These are phyloP conservation scores for Chalciporus sp. DNA, from an alignment of 1,284 basidiomycete genomes.

Conservation along the genomic window DNA sequence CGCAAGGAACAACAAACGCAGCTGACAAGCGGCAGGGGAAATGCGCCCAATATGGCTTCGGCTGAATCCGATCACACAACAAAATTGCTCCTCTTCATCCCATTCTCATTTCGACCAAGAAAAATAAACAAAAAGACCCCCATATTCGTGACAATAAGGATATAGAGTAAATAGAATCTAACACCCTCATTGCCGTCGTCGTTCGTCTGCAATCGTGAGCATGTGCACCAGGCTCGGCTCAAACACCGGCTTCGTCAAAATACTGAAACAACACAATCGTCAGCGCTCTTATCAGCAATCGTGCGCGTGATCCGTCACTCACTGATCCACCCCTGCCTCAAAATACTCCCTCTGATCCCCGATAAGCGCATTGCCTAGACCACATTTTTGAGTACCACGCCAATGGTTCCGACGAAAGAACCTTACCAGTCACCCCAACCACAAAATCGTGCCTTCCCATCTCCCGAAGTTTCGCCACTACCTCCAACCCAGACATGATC, in stretches of 20 bases:
- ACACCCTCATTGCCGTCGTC: conserved; percentile 34
- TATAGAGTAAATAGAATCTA: neutral
- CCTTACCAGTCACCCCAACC: conserved; percentile 73
- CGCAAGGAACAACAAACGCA: conserved; percentile 36
- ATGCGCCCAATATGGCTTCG: conserved; percentile 18
- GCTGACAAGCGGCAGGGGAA: conserved; percentile 35
- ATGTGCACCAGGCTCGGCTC: conserved; percentile 59
- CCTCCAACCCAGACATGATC: conserved; percentile 76
- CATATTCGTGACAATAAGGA: neutral
- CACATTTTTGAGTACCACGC: conserved; percentile 24
- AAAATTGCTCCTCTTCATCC: conserved; percentile 13
- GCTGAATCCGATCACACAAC: conserved; percentile 36
- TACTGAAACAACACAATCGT: conserved; percentile 36
- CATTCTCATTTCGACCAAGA: conserved; percentile 12
- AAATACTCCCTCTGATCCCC: conserved; percentile 76
- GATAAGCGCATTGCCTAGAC: conserved; percentile 62
- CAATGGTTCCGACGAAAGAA: neutral
- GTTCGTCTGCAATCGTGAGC: conserved; percentile 54
- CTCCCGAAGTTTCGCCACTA: conserved; percentile 65
- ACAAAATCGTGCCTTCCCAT: conserved; percentile 74
- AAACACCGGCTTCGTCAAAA: conserved; percentile 70
- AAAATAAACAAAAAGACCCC: neutral
- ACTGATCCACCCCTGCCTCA: conserved; percentile 78
- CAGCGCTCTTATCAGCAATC: conserved; percentile 7
- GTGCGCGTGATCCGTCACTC: conserved; percentile 29